Base-by-base conservation (phyloP, 768 basidiomycete genomes). In the Tylopilus rubrobrunneus region DNA sequence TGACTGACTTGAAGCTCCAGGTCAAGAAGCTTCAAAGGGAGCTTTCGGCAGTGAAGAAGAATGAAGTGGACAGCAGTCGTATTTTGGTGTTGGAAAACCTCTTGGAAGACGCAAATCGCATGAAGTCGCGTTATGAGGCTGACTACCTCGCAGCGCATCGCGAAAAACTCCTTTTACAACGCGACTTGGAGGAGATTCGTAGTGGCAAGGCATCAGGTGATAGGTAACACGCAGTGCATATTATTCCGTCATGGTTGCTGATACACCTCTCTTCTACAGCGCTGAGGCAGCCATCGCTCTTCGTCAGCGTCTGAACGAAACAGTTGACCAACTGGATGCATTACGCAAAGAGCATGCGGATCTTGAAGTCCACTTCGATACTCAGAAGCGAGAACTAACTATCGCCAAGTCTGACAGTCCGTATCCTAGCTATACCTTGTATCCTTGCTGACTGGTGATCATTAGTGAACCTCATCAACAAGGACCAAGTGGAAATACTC, bases 401-500 rank as follows among this genome's bases (percentile, higher is more conserved):
- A 79, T 93, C 56, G 89, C 89, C 44, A 91, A 88, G 67, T 92
- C 92, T 10, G 89, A 96, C 66, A 67, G 94, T 96, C 61, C 62
- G 86, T 74, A 15, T 14, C 23, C 49, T 49, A 1, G 37, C 40
- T 12, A 14, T 5, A 28, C 45, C 5, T 10, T n/a, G 25, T 36
- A 53, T 7, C 5, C 39, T 57, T 7, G 45, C 61, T 54, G 10
- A 56, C 44, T 28, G 43, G 28, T 19, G 27, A 37, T 60, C 36
- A 33, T 12, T 62, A 96, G 94, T 98, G 64, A 89, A 83, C 43
- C 79, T 98, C 42, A 87, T 98, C 43, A 89, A 93, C 75, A 92
- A 91, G 67, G 93, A 97, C 66, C 92, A 98, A 67, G 75, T 94
- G 21, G 94, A 95, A 49, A 92, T 95, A 53, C 84, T 98, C 31